Conservation (phyloP, 164 flowering plant genomes). For the Nelumbo lutea region DNA sequence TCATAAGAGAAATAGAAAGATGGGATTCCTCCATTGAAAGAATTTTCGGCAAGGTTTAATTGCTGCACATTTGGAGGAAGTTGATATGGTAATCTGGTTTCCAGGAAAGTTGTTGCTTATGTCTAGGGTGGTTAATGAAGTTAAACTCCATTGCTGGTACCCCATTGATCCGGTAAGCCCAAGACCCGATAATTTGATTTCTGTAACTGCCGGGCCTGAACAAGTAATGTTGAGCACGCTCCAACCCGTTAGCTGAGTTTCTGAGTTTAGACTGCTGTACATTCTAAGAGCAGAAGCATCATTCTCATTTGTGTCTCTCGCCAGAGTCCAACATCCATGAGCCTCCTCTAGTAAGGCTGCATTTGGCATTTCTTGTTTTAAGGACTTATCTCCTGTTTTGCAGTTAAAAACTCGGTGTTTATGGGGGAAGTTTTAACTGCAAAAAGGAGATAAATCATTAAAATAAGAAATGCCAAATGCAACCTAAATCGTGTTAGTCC, state of each 20-base stretch:
- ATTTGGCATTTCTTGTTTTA: too few species aligned
- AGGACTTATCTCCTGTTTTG: too few species aligned
- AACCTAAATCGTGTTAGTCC: too few species aligned
- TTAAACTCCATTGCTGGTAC: constrained; percentile 48
- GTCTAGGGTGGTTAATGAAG: constrained; percentile 54
- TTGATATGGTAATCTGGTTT: constrained; percentile 48
- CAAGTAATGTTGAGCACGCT: constrained; percentile 41
- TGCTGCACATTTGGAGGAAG: constrained; percentile 66
- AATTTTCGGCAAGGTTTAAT: constrained; percentile 66
- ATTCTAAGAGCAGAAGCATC: constrained; percentile 48
- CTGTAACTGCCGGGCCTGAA: constrained; percentile 69
- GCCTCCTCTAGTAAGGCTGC: neutral
- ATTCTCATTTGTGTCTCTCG: constrained; percentile 25
- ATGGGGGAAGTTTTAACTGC: too few species aligned
- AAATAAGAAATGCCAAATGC: too few species aligned
- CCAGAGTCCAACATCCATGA: neutral
- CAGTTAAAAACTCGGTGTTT: too few species aligned
- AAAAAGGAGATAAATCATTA: too few species aligned
- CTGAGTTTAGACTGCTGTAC: constrained; percentile 52
- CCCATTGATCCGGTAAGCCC: constrained; percentile 66
- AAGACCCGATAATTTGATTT: constrained; percentile 63
- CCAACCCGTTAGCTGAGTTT: constrained; percentile 72
- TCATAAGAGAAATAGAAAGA: constrained; percentile 54
- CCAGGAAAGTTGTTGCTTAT: constrained; percentile 72
- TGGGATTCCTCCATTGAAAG: constrained; percentile 55